phyloP scores from a whole-genome alignment of 306 rosid genomes.

The Prunus dulcis region DNA sequence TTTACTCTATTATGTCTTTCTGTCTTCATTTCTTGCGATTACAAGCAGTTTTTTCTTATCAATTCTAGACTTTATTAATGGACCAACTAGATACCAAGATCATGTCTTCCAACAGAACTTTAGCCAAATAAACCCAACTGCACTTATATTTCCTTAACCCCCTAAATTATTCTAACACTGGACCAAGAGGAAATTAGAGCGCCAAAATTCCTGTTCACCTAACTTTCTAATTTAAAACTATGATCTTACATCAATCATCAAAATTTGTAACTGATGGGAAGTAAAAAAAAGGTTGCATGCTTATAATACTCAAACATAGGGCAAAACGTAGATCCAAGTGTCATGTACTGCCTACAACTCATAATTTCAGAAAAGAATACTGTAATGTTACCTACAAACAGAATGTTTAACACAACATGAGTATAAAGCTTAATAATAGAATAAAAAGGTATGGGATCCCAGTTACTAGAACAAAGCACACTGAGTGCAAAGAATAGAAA shows the following conservation, averaged over 20 bases:
- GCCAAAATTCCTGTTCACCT: neutral
- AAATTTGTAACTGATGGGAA: neutral
- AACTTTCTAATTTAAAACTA: neutral
- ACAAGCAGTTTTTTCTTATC: neutral
- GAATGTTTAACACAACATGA: neutral
- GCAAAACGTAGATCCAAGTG: neutral
- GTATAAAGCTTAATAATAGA: neutral
- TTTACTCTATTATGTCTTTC: neutral
- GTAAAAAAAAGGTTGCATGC: neutral
- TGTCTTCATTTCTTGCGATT: neutral
- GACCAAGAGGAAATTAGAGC: neutral
- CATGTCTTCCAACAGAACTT: neutral
- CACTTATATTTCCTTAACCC: neutral
- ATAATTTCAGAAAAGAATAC: neutral
- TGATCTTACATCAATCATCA: neutral
- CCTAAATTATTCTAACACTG: neutral
- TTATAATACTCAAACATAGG: neutral
- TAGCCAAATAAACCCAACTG: neutral
- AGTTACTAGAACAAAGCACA: neutral
- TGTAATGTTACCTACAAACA: neutral
- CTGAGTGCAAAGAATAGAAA: conserved; percentile 3
- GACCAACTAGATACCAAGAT: neutral
- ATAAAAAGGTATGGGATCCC: neutral
- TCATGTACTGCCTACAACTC: neutral
- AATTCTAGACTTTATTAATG: neutral